These are phyloP conservation scores for Alternaria conjuncta DNA, from an alignment of 2,329 filamentous ascomycete genomes.

Conservation along the genomic window DNA sequence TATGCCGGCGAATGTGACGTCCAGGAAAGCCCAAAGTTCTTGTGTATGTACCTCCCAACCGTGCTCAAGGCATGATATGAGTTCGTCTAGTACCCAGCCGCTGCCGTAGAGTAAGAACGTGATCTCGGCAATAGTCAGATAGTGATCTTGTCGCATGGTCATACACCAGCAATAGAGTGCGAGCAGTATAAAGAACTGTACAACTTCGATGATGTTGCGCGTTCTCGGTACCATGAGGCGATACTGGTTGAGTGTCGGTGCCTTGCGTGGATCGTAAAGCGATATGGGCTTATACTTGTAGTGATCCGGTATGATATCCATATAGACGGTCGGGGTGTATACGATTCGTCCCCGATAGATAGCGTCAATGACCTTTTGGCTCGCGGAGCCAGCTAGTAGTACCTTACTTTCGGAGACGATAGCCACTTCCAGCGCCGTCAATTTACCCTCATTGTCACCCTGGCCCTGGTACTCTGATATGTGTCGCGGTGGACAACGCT, in stretches of 20 bases:
- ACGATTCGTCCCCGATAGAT: constrained; percentile 82
- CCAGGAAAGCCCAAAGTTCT: constrained; percentile 87
- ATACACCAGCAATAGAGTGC: constrained; percentile 75
- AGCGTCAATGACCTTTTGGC: constrained; percentile 80
- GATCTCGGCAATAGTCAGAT: constrained; percentile 65
- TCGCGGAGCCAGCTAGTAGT: constrained; percentile 78
- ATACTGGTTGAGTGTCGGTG: constrained; percentile 82
- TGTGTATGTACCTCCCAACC: constrained; percentile 83
- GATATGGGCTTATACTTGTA: constrained; percentile 86
- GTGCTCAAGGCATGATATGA: constrained; percentile 78
- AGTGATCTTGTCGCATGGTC: constrained; percentile 67
- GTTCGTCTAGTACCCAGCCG: constrained; percentile 80
- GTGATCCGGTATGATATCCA: constrained; percentile 83
- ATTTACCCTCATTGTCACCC: constrained; percentile 62
- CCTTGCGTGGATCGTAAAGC: constrained; percentile 77
- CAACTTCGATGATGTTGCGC: constrained; percentile 74
- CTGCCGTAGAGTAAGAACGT: constrained; percentile 75
- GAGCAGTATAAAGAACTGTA: constrained; percentile 75
- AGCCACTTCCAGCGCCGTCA: constrained; percentile 81
- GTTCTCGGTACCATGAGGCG: constrained; percentile 82
- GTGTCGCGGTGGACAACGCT: constrained; percentile 65
- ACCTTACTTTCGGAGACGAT: constrained; percentile 82
- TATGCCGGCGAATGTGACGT: constrained; percentile 77
- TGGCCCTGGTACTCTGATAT: constrained; percentile 55
- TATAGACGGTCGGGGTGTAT: constrained; percentile 80